These are phyloP conservation scores for Phytopythium boreale DNA, from an alignment of 352 stramenopile species.

Conservation along the genomic window DNA sequence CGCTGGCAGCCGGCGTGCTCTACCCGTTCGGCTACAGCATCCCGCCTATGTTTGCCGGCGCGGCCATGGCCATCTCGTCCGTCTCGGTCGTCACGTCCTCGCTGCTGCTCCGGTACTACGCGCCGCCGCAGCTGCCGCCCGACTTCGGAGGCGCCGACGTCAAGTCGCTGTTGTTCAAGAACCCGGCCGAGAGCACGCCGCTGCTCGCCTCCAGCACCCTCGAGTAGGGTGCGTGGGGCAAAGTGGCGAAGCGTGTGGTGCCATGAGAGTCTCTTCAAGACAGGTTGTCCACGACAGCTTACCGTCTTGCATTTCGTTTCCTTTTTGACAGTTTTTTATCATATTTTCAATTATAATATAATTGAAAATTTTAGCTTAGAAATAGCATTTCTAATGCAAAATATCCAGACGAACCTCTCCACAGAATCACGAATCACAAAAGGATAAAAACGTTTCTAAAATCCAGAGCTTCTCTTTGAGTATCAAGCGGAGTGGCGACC, in stretches of 20 bases:
- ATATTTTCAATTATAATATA: constrained; percentile 13
- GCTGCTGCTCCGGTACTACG: constrained; percentile 92
- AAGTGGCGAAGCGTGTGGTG: background rate
- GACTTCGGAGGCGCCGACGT: constrained; percentile 55
- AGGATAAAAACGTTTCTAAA: too few species aligned
- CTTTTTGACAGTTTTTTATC: constrained; percentile 17
- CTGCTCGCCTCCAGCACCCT: constrained; percentile 70
- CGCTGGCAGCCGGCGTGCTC: constrained; percentile 95
- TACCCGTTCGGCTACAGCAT: constrained; percentile 94
- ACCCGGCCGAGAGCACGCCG: constrained; percentile 66
- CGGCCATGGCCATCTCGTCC: constrained; percentile 96
- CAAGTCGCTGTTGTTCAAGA: constrained; percentile 84
- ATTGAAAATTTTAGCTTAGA: constrained; percentile 7
- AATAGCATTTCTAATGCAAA: background rate
- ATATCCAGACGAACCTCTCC: background rate
- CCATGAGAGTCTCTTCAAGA: too few species aligned
- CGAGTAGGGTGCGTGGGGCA: constrained; percentile 20
- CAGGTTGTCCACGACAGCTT: too few species aligned
- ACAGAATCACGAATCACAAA: too few species aligned
- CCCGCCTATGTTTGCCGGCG: constrained; percentile 94
- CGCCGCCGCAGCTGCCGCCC: constrained; percentile 61
- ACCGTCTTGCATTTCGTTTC: constrained; percentile 9
- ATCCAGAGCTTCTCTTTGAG: too few species aligned
- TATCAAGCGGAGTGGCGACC: constrained; percentile 2
- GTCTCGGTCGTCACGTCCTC: constrained; percentile 96